Evolutionary conservation across 2,329 filamentous ascomycete species (phyloP).

Genomic region (Periglandula ipomoeae): DNA sequence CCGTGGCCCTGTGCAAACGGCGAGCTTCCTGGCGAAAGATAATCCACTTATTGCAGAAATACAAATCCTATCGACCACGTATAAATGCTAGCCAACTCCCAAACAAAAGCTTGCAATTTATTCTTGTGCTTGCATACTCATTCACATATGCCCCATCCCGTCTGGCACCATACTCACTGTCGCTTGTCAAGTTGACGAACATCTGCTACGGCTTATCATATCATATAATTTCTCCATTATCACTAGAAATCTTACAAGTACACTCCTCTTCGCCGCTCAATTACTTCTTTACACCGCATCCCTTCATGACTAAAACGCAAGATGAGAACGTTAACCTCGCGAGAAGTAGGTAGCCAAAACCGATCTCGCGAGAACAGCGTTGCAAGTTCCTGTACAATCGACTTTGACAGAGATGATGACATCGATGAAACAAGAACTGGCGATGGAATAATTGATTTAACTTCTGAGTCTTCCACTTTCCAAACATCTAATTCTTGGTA

Average conservation of each 20-base stretch:
- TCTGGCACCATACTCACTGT: neutral
- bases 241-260: neutral
- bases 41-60: no score
- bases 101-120: no score
- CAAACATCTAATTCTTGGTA: neutral
- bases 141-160: neutral
- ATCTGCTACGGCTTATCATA: neutral
- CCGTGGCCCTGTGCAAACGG: neutral
- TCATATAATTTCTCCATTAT: neutral
- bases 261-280: neutral
- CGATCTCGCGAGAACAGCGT: neutral
- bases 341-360: neutral
- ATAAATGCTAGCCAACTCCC: no score
- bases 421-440: neutral
- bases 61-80: no score
- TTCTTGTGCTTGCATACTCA: neutral
- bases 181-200: neutral
- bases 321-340: neutral
- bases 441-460: neutral
- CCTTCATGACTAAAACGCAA: neutral
- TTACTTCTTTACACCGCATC: neutral
- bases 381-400: slow-evolving; percentile 16
- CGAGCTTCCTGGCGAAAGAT: neutral
- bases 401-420: neutral
- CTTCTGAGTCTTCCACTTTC: neutral